Percentiles rank a stretch among this genome's conserved stretches.
These are phyloP conservation scores for Phytopythium montanum DNA, from an alignment of 352 stramenopile genomes.

Conservation along the genomic window DNA sequence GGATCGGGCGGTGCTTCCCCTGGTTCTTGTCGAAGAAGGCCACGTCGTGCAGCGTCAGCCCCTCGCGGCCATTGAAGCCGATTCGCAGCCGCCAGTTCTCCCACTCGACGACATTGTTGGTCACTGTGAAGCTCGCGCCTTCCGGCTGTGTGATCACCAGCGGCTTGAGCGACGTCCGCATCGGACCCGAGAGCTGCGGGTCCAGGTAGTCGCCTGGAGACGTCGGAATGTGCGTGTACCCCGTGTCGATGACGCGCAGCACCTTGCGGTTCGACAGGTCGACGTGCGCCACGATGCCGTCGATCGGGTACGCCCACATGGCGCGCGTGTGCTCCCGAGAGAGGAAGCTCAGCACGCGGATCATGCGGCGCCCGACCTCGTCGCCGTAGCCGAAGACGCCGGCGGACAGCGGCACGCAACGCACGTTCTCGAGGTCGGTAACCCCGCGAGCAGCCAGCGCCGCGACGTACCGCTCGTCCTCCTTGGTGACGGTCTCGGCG, in stretches of 20 bases:
- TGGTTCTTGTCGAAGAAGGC: conserved; percentile 28
- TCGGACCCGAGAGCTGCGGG: conserved; percentile 29
- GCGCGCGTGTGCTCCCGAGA: conserved; percentile 29
- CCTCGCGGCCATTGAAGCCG: conserved; percentile 80
- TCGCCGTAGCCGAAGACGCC: conserved; percentile 37
- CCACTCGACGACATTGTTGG: conserved; percentile 66
- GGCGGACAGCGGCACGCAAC: conserved; percentile 36
- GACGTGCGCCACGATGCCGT: conserved; percentile 37
- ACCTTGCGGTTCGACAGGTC: conserved; percentile 36
- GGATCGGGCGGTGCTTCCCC: conserved; percentile 36
- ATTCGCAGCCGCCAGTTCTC: conserved; percentile 79
- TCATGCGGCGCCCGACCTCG: conserved; percentile 38
- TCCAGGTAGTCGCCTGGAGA: conserved; percentile 42
- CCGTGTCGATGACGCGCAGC: conserved; percentile 29
- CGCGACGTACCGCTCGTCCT: conserved; percentile 30
- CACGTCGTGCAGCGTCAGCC: conserved; percentile 74
- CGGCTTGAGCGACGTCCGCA: conserved; percentile 46
- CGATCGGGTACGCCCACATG: conserved; percentile 43
- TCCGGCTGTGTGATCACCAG: conserved; percentile 72
- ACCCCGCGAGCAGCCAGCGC: conserved; percentile 36
- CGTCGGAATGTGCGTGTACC: conserved; percentile 36
- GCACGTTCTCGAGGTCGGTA: conserved; percentile 38
- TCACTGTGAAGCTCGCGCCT: conserved; percentile 67
- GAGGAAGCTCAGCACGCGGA: conserved; percentile 42
- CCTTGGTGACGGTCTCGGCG: conserved; percentile 36